Evolutionary conservation across 2,329 filamentous ascomycete genomes (phyloP).

Genomic region (Ascocoryne sarcoides): DNA sequence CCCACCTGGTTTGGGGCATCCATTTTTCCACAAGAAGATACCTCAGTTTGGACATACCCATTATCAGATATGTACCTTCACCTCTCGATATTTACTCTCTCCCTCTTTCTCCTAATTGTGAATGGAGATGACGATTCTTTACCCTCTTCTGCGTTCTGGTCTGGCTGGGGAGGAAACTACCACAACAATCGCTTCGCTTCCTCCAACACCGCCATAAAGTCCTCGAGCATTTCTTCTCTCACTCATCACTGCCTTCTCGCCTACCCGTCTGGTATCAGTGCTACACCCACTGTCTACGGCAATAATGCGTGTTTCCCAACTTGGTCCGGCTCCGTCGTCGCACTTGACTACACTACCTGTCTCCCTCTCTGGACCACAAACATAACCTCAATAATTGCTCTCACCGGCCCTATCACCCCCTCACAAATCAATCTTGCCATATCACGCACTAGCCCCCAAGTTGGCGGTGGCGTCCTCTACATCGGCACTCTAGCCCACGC

Average conservation of each 20-base stretch:
- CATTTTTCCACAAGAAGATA: too few species aligned
- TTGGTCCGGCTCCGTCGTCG: conserved; percentile 27
- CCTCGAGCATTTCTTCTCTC: conserved; percentile 6
- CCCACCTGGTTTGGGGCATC: too few species aligned
- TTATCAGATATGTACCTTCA: too few species aligned
- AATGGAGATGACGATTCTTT: too few species aligned
- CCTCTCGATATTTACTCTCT: too few species aligned
- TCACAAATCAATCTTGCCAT: not conserved
- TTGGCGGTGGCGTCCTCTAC: conserved; percentile 24
- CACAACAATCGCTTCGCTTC: conserved; percentile 9
- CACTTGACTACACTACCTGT: conserved; percentile 27
- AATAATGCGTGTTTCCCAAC: conserved; percentile 25
- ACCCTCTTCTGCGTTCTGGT: too few species aligned
- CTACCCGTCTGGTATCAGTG: conserved; percentile 8
- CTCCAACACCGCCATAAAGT: conserved; percentile 4
- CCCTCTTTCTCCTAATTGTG: too few species aligned
- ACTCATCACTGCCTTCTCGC: conserved; percentile 2
- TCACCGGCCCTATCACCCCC: conserved; percentile 6
- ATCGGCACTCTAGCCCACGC: conserved; percentile 23
- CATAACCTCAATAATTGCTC: conserved; percentile 22
- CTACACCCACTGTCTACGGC: conserved; percentile 6
- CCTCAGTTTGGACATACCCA: too few species aligned
- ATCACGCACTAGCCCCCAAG: conserved; percentile 12
- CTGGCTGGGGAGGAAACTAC: conserved; percentile 7
- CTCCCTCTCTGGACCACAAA: conserved; percentile 24